Base-by-base conservation (phyloP, 345 rosid species). In the Aegle marmelos region DNA sequence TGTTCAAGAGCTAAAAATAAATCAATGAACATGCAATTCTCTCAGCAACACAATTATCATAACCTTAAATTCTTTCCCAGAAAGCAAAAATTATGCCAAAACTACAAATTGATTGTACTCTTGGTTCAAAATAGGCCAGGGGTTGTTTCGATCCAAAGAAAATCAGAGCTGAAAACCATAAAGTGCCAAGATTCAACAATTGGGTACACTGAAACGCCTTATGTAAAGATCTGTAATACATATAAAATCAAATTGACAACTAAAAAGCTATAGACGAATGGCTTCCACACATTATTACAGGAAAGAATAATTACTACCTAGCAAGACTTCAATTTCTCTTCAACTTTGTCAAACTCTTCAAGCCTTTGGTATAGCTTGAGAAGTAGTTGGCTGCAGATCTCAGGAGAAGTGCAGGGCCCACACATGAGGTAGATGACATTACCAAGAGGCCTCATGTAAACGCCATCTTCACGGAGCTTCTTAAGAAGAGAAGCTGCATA, bases 351-450 rank as follows among this genome's bases (percentile, higher is more conserved):
- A 61, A 89, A 90, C 67, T 85, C 90, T 61, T 87, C 87, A 24
- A 96, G 94, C 73, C 90, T 83, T 68, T 31, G 76, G 73, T 86
- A 68, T 77, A 95, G 90, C 76, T 89, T 91, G 81, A 79, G 9
- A 33, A 96, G 94, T 9, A 88, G 86, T 67, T 56, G 83, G n/a
- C 67, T 65, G 90, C 98, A 96, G 74, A 77, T 79, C 54, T 87
- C 83, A 7, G 98, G 90, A 54, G 93, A 74, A 14, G 97, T 89
- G 76, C 94, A 92, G 70, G 99, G 98, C 0, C 97, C 94, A 71
- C 94, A 94, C 91, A 96, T 89, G 80, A 96, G 88, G 80, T 96
- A 96, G 19, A 96, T 84, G 25, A 94, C 97, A 82, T 91, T 91
- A 48, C 99, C 99, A 27, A 96, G 87, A 65, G 98, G 97, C 63